A percentile compares a stretch with the other conserved stretches of the same genome.
These are phyloP conservation scores for Mycena latifolia DNA, from an alignment of 768 basidiomycete species.

Conservation along the genomic window DNA sequence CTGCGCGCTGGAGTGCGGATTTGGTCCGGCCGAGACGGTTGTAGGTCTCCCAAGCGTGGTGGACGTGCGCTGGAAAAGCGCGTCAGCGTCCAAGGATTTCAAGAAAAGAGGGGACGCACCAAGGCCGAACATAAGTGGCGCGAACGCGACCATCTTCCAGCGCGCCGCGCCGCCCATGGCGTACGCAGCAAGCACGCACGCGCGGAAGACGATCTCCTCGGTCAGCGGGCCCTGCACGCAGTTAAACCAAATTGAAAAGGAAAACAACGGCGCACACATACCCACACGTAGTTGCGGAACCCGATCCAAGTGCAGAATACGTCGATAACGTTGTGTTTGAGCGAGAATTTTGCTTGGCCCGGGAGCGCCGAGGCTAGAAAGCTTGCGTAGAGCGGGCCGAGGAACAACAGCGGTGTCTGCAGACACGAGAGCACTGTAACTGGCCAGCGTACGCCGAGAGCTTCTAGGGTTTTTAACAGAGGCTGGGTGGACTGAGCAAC, in stretches of 20 bases:
- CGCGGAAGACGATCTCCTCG: constrained; percentile 93
- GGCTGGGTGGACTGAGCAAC: background rate
- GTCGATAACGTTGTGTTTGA: constrained; percentile 51
- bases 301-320: constrained; percentile 68
- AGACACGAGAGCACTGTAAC: constrained; percentile 61
- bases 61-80: constrained; percentile 84
- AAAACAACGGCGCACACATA: too few species aligned
- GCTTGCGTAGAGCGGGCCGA: constrained; percentile 79
- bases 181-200: constrained; percentile 85
- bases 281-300: constrained; percentile 75
- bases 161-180: constrained; percentile 71
- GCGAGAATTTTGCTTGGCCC: constrained; percentile 64
- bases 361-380: constrained; percentile 65
- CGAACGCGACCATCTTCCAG: constrained; percentile 76
- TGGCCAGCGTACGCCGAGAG: constrained; percentile 16
- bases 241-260: too few species aligned
- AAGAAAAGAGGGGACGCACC: constrained; percentile 60
- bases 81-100: background rate
- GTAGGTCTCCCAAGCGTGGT: constrained; percentile 93
- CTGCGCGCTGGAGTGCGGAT: constrained; percentile 74
- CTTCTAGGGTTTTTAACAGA: background rate
- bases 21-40: constrained; percentile 77
- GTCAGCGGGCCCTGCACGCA: constrained; percentile 78
- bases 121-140: constrained; percentile 91
- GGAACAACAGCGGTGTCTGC: constrained; percentile 78